Percentiles rank a stretch among this genome's conserved stretches.
Conservation (phyloP, 2,329 filamentous ascomycete species). For the Pseudopyricularia cyperi region DNA sequence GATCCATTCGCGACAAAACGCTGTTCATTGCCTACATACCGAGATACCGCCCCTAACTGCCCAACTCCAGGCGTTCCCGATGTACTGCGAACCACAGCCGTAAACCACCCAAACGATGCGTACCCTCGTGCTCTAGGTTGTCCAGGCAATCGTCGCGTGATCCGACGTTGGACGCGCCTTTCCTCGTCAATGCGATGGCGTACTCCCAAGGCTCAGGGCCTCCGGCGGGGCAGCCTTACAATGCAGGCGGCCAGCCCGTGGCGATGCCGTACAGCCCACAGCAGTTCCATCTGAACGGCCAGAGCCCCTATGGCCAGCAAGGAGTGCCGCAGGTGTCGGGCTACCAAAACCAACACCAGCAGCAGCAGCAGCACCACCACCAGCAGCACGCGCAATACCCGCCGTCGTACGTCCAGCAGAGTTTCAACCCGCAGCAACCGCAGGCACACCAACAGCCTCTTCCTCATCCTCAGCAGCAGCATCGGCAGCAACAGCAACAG, state of each 20-base stretch:
- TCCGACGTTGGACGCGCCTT: conserved; percentile 1
- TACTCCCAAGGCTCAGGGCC: conserved; percentile 25
- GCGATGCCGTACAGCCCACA: conserved; percentile 3
- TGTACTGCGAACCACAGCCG: no score
- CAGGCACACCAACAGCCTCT: conserved; percentile 2
- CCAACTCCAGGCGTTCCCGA: no score
- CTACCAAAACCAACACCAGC: no score
- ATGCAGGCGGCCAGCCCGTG: conserved; percentile 20
- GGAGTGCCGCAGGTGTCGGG: not conserved
- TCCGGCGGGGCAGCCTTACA: conserved; percentile 22
- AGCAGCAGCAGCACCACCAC: no score
- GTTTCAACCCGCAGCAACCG: conserved; percentile 4
- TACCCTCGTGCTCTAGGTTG: not conserved
- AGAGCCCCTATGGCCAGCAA: conserved; percentile 3
- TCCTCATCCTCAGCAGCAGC: not conserved
- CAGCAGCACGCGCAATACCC: not conserved
- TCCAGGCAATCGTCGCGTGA: not conserved
- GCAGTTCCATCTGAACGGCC: conserved; percentile 2
- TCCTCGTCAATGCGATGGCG: conserved; percentile 18
- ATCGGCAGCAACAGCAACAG: conserved; percentile 1
- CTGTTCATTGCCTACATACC: no score
- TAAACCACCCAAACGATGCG: no score
- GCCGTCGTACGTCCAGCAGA: not conserved
- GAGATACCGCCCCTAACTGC: no score
- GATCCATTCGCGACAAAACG: no score